Evolutionary conservation across 1,284 basidiomycete species (phyloP), one percentile per base, ranked within the genome.

Genomic region (Chalciporus sp.): DNA sequence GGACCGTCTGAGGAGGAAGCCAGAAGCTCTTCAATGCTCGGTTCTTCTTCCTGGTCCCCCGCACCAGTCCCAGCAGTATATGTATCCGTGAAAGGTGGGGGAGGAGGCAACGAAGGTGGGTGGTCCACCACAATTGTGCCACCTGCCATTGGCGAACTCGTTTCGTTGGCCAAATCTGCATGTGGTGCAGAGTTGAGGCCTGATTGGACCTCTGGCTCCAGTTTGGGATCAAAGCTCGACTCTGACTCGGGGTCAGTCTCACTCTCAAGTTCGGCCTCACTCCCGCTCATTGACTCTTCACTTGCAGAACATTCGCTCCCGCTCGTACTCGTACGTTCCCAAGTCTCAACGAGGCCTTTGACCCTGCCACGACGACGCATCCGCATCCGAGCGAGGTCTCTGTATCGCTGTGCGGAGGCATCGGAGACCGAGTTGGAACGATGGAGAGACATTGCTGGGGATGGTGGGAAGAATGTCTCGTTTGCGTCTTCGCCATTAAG

Each of bases 311-410:
- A 55, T 43, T 70, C 65, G 28, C 66, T 64, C 20, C 58, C 63
- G 6, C 70, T 72, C 17, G 50, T 48, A 35, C 64, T 63, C 10
- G 54, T 48, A 16, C 60, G 62, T 26, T 66, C 62, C 68, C 61
- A 71, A 29, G 59, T 69, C 29, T 66, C 62, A 8, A 72, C 65
- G 9, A 69, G 68, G 26, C 70, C 69, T 49, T 59, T 72, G 17
- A 72, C 68, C 46, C 45, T 69, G 19, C 68, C 68, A 31, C 67
- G 47, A n/a, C 67, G 69, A 40, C 68, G 60, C 31, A 54, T 49
- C 12, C 64, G 64, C 50, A 71, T 59, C 14, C 52, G 55, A 7
- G 70, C 70, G 16, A 72, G 68, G 47, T 69, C 70, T 52, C 52
- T 58, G 49, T 72, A 71, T 42, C 69, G 58, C 49, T 66, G 66